Evolutionary conservation across 2,329 filamentous ascomycete genomes (phyloP), one percentile per base, ranked within the genome.

Genomic region (Arthrobotrys megalospora): DNA sequence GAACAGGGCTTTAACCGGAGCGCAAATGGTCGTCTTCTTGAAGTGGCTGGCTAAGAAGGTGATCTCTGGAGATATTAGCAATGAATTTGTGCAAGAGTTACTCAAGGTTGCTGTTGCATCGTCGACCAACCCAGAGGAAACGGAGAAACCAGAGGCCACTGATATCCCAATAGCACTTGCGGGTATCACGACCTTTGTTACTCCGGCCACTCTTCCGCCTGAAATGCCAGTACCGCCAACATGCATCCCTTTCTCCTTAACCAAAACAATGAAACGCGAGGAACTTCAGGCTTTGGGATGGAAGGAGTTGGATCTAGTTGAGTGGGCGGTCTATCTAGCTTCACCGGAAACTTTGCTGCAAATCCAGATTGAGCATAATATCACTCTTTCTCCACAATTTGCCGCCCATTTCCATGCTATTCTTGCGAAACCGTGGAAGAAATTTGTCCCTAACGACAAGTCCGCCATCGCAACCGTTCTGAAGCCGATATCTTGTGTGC

Each of bases 391-490:
- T 0, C 85, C 92, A 21, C 88, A 89, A 16, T 96, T 98, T 83
- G 90, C 95, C 6, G 87, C 90, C 0, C 91, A 93, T 80, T 88
- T 97, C 8, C 87, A 99, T 36, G 89, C 89, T 1, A 89, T 97
- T 0, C 83, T 97, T 19, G 97, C 95, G 1, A 97, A 95, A 83
- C 91, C 92, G 80, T 99, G 94, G 93, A 95, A 98, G 60, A 88
- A 88, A n/a, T 85, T 96, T 14, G 91, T 90, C 79, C 86, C 86
- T 52, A 86, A 86, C 1, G 90, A 91, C 1, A 96, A 91, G 83
- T 86, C 88, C 16, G 89, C 88, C 0, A 87, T 97, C 3, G 85
- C 89, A 6, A 86, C 88, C 14, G 85, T 93, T 3, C 86, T 98
- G 2, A 88, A 90, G 66, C 86, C 88, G 1, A 87, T 91, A 62